Conservation (phyloP, 129 eudicot species). For the Dittrichia graveolens region DNA sequence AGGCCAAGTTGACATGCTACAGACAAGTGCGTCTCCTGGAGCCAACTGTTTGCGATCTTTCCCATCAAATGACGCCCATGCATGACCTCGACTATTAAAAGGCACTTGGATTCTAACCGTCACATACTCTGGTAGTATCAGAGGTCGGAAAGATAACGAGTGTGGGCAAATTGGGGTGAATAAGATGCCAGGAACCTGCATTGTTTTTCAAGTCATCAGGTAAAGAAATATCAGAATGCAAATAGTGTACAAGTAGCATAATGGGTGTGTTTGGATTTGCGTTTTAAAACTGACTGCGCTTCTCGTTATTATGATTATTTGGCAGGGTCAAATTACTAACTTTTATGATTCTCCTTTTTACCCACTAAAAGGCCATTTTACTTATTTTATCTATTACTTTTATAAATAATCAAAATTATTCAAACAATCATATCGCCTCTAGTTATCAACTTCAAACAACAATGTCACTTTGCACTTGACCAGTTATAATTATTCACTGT, state of each 20-base stretch:
- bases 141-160: conserved; percentile 90
- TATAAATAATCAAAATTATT: background rate
- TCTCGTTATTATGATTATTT: too few relatives aligned
- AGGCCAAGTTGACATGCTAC: conserved; percentile 97
- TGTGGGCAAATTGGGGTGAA: conserved; percentile 99
- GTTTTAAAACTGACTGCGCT: background rate
- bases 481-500: too few relatives aligned
- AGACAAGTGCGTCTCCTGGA: conserved; percentile 88
- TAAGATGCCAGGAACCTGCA: conserved; percentile 89
- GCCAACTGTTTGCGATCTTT: conserved; percentile 71
- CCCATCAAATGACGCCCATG: conserved; percentile 96
- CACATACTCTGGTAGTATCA: conserved; percentile 89
- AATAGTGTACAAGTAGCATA: background rate
- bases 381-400: too few relatives aligned
- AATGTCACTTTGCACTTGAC: background rate
- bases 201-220: background rate
- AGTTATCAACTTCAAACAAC: background rate
- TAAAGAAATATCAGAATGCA: background rate
- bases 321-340: too few relatives aligned
- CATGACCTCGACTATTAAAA: conserved; percentile 82
- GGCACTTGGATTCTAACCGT: conserved; percentile 85
- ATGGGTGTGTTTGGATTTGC: background rate
- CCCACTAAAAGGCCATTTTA: too few relatives aligned
- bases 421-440: background rate
- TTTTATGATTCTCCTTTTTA: too few relatives aligned